Evolutionary conservation across 371 early-diverging fungal genomes (phyloP), one percentile per base, ranked within the genome.

Genomic region (Mortierella sp.): DNA sequence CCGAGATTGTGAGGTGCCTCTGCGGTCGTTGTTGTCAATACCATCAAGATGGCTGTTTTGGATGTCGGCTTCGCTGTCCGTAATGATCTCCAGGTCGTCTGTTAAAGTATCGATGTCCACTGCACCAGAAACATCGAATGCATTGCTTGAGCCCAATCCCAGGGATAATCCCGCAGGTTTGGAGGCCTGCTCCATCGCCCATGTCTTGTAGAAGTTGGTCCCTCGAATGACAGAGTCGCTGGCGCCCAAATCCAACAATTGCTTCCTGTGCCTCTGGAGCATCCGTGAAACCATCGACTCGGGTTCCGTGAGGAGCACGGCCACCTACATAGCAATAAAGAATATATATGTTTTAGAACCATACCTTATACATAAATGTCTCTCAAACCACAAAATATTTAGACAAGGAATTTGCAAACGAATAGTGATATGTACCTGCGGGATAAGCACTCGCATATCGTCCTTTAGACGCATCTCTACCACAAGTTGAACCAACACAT

Each of bases 401-500:
- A 37, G 24, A 3, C 2, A 19, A 34, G 3, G 37, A 6, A 24
- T 37, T 64, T 64, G 28, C 31, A 61, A 31, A 31, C 1, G 34
- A 61, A 19, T 51, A 31, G 6, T 26, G 34, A 4, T 53, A 14
- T 28, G 16, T 79, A 82, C 82, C 70, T 43, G 46, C 3, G 76
- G 79, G 11, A 76, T 10, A 10, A 82, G 34, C 3, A 26, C 24
- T 11, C 31, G 13, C 51, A 73, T 28, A 34, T 73, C 76, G n/a
- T 79, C 82, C 37, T 43, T 59, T 34, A 72, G 6, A 1, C 37
- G 55, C 26, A 50, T 44, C 1, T 55, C 24, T 9, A 73, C 57
- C 3, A 75, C 76, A 26, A 72, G 69, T 14, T 82, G 79, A 28
- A 61, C 79, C 8, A 82, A 57, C 19, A 76, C 76, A 44, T 82